Base-by-base conservation (phyloP, 2,329 filamentous ascomycete species). In the Scytalidium lignicola region DNA sequence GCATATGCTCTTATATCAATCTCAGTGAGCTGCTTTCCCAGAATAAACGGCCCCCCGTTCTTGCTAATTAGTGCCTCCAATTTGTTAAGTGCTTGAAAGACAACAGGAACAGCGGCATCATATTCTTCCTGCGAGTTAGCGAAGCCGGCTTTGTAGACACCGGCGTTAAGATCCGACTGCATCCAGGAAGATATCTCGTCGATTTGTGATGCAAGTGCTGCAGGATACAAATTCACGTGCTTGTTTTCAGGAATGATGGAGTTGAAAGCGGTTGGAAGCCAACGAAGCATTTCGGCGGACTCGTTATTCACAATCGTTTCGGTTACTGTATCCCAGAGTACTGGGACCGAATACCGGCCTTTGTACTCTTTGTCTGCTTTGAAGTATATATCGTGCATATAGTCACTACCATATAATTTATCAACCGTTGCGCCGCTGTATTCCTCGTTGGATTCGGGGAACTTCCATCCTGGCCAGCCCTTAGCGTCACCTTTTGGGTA, bases 91-190 rank as follows among this genome's bases (percentile, higher is more conserved):
- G 85, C 83, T 53, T 79, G 74, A 65, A 96, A 96, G 4, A 96
- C 78, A 0, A 76, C 67, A 1, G 64, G 50, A 3, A 95, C 81
- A 61, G 88, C 85, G 50, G 78, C 76, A 61, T 93, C 86, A 66
- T 96, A 96, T 1, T 87, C 87, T 55, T 82, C 79, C 68, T 92
- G 86, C 1, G 85, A 85, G 2, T 83, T 89, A 21, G 90, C 90
- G 63, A 95, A 95, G 23, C 90, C 90, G 48, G 82, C 80, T 69
- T 83, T 84, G 71, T 85, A 85, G 37, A 85, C 82, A 53, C 83
- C 83, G 58, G 83, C 84, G 66, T 86, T 86, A 67, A 86, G 78
- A 41, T 69, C 62, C 57, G 82, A 74, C 67, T 95, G 93, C 43
- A 84, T 87, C 89, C 90, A 96, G 47, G 75, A 75, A 64, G 93